Conservation (phyloP, 2,329 filamentous ascomycete species). For the Fusarium sp. region DNA sequence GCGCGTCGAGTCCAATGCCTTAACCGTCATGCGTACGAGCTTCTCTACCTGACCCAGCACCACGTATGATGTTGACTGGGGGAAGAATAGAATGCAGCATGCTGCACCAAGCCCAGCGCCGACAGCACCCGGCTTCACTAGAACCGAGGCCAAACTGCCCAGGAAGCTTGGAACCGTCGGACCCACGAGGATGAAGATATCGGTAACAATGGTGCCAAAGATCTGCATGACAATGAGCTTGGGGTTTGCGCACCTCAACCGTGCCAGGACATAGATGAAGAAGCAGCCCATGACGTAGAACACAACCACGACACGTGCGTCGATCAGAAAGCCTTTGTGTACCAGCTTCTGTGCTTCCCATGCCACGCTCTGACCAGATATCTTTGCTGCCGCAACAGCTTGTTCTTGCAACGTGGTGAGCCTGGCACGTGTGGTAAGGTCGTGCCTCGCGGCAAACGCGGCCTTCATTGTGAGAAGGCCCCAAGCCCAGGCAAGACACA, state of each 20-base stretch:
- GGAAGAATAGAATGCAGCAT: constrained; percentile 60
- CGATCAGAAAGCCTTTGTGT: constrained; percentile 60
- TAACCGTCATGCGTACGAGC: constrained; percentile 48
- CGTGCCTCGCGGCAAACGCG: constrained; percentile 56
- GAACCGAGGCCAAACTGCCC: constrained; percentile 40
- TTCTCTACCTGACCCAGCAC: constrained; percentile 52
- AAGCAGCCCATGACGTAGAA: constrained; percentile 53
- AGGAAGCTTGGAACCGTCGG: constrained; percentile 50
- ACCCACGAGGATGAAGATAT: constrained; percentile 58
- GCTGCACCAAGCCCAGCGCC: constrained; percentile 59
- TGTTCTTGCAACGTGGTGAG: constrained; percentile 50
- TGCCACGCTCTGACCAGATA: constrained; percentile 34
- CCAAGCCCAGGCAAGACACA: constrained; percentile 63
- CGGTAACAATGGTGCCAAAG: constrained; percentile 60
- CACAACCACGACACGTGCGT: constrained; percentile 57
- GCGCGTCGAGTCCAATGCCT: constrained; percentile 48
- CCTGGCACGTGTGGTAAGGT: constrained; percentile 50
- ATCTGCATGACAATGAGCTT: constrained; percentile 59
- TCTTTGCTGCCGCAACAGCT: constrained; percentile 50
- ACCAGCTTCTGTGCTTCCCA: constrained; percentile 52
- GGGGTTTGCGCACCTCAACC: constrained; percentile 57
- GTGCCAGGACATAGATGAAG: constrained; percentile 59
- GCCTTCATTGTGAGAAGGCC: constrained; percentile 62
- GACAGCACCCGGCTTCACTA: constrained; percentile 60
- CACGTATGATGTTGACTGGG: constrained; percentile 60